Evolutionary conservation across 257 asterid species (phyloP), one percentile per base, ranked within the genome.

Genomic region (Mitragyna speciosa): DNA sequence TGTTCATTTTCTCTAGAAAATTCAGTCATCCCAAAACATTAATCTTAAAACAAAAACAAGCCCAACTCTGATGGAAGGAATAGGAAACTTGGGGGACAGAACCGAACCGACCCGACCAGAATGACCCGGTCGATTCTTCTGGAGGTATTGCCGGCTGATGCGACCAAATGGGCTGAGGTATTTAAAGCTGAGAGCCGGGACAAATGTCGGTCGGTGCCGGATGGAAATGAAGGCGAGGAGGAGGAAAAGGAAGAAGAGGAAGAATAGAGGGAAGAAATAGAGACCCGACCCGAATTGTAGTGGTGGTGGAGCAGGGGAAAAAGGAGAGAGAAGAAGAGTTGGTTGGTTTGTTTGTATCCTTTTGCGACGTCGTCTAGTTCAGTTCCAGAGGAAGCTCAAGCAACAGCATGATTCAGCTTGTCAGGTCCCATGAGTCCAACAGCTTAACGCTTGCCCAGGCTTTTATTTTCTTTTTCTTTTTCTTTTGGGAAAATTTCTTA

Each of bases 361-460:
- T 92, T 89, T 78, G 90, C 94, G 7, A 89, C 90, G 76, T 86
- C 93, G 59, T 82, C 87, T 0, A 92, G 97, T 82, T 92, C 94
- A 36, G 86, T 92, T 75, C 98, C 98, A 94, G 67, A 91, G 97
- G 85, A 94, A 90, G 83, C 90, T 94, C 78, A 94, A 90, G 84
- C 91, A 86, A 66, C 92, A 89, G 61, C 92, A 92, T 82, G 97
- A 94, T 83, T 83, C 91, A 90, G 76, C 93, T 94, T 82, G 96
- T 90, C 19, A 92, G 84, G 89, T 91, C 94, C 70, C 90, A 94
- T 75, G 95, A 86, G 82, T 88, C 96, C 82, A 90, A 87, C 39
- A 90, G 90, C 63, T 86, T 91, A 84, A 94, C 92, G 28, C 86
- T 86, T 82, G 92, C 87, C 79, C 95, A 94, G 97, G 98, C 92